phyloP scores from a whole-genome alignment of 257 asterid species.

The Eucommia ulmoides region DNA sequence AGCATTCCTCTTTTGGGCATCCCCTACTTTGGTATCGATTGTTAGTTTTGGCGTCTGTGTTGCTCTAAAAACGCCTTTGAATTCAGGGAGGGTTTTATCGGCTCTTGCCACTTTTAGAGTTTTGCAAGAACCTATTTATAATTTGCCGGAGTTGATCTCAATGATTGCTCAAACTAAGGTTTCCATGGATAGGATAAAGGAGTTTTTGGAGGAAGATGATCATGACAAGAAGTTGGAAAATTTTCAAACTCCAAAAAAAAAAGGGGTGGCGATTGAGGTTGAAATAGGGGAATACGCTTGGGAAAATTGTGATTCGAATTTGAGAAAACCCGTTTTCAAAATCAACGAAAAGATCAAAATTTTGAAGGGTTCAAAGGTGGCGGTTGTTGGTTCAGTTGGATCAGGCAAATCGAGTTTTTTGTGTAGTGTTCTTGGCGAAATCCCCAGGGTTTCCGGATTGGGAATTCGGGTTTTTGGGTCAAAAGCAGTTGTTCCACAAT shows the following conservation, averaged over 20 bases:
- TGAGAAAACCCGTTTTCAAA: constrained; percentile 31
- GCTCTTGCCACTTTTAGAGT: constrained; percentile 81
- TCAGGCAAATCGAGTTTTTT: constrained; percentile 79
- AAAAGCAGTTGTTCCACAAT: constrained; percentile 76
- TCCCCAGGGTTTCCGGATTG: constrained; percentile 56
- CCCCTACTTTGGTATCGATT: constrained; percentile 74
- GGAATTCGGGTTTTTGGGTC: constrained; percentile 43
- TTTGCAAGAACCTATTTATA: constrained; percentile 84
- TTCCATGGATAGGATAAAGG: constrained; percentile 48
- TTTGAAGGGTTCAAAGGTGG: constrained; percentile 60
- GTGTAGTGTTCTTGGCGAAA: constrained; percentile 58
- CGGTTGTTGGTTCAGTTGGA: constrained; percentile 73
- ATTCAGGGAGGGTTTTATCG: constrained; percentile 68
- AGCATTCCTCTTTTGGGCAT: constrained; percentile 80
- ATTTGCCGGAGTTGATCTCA: constrained; percentile 71
- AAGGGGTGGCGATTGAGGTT: constrained; percentile 48
- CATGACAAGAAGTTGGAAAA: constrained; percentile 26
- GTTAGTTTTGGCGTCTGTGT: constrained; percentile 66
- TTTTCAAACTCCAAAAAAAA: constrained; percentile 10
- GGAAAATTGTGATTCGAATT: constrained; percentile 27
- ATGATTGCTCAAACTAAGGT: constrained; percentile 78
- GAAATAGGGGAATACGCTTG: constrained; percentile 63
- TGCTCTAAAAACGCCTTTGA: constrained; percentile 43
- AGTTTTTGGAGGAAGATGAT: constrained; percentile 41
- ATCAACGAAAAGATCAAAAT: constrained; percentile 31